A percentile compares a stretch with the other conserved stretches of the same genome.
Conservation (phyloP, 352 stramenopile genomes). For the Pelagophyceae sp. region DNA sequence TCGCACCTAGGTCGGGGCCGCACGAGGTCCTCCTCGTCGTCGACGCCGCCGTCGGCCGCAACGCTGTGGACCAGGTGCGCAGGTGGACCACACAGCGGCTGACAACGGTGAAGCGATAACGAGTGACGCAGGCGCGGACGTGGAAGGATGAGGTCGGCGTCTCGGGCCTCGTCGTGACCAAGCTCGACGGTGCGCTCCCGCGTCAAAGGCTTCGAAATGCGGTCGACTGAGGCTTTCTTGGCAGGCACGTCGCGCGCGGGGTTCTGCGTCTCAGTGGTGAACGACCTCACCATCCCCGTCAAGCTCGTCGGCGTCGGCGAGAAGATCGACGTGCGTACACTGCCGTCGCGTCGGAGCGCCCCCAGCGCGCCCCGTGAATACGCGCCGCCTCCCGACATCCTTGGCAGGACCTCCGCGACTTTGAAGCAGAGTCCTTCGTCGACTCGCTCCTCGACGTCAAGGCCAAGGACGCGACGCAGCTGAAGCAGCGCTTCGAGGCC, state of each 20-base stretch:
- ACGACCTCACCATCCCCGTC: conserved; percentile 61
- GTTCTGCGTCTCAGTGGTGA: conserved; percentile 57
- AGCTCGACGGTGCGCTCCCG: too few relatives aligned
- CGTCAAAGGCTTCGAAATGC: too few relatives aligned
- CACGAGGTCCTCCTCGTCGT: conserved; percentile 69
- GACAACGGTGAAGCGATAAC: conserved; percentile 28
- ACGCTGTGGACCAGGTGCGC: conserved; percentile 61
- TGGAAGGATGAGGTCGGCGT: conserved; percentile 44
- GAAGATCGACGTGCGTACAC: too few relatives aligned
- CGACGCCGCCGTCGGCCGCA: conserved; percentile 62
- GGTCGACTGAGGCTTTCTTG: too few relatives aligned
- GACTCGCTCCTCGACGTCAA: conserved; percentile 36
- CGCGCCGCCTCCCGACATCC: too few relatives aligned
- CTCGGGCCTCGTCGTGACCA: conserved; percentile 61
- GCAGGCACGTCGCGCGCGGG: conserved; percentile 56
- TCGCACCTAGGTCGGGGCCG: too few relatives aligned
- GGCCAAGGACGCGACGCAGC: not conserved
- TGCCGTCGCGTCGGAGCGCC: too few relatives aligned
- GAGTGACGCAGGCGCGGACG: conserved; percentile 55
- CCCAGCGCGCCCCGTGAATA: too few relatives aligned
- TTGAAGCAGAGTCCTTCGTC: conserved; percentile 42
- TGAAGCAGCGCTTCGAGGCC: not conserved
- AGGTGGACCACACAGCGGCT: conserved; percentile 60
- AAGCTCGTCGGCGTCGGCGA: conserved; percentile 72
- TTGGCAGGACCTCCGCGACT: conserved; percentile 48